Evolutionary conservation across 768 basidiomycete genomes (phyloP).

Genomic region (Podaxis sp.): DNA sequence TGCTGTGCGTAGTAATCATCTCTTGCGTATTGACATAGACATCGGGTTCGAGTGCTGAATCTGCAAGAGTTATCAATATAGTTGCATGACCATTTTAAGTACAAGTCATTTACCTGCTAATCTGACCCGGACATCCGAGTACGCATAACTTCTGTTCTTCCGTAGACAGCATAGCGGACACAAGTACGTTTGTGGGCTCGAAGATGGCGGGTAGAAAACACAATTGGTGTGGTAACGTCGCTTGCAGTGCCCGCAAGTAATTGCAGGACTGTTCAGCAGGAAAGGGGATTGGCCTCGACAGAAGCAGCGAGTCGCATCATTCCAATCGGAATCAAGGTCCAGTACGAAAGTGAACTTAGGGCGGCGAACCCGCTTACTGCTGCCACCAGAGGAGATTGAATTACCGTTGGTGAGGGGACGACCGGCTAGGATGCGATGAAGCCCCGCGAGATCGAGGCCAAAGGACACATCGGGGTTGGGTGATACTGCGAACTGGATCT

Average conservation of each 20-base stretch:
- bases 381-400: constrained; percentile 20
- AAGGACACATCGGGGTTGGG: constrained; percentile 79
- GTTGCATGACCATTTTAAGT: neutral
- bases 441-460: constrained; percentile 76
- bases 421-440: constrained; percentile 78
- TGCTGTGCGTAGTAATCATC: constrained; percentile 76
- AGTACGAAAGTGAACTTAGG: constrained; percentile 72
- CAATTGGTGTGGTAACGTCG: constrained; percentile 72
- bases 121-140: constrained; percentile 74
- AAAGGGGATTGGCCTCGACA: constrained; percentile 69
- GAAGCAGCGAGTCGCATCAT: constrained; percentile 76
- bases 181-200: constrained; percentile 31
- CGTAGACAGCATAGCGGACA: constrained; percentile 80
- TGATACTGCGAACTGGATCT: constrained; percentile 86
- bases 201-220: constrained; percentile 59
- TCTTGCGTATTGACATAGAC: constrained; percentile 68
- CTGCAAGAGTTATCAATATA: constrained; percentile 14
- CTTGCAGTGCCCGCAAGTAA: constrained; percentile 66
- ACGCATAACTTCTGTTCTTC: constrained; percentile 67
- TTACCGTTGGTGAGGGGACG: constrained; percentile 37
- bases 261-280: constrained; percentile 56
- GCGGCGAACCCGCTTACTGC: constrained; percentile 51
- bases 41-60: constrained; percentile 33
- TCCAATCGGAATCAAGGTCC: constrained; percentile 71
- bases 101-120: constrained; percentile 39